Evolutionary conservation across 177 flowering plant genomes (phyloP), one percentile per base, ranked within the genome.

Genomic region (Vitis hybrid): DNA sequence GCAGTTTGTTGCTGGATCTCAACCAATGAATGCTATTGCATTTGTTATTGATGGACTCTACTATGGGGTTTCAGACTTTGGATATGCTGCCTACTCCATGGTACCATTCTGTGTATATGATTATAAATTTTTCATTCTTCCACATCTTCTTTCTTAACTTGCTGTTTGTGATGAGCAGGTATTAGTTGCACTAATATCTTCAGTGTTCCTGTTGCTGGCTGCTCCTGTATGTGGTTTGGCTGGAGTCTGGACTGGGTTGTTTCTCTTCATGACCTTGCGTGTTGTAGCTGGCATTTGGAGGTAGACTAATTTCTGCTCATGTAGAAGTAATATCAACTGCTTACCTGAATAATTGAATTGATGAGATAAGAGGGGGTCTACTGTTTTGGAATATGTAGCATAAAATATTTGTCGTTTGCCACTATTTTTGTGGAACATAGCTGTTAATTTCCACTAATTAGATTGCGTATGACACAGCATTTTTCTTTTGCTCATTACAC

Each of bases 1-100:
- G 77, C 83, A 95, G 99, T 93, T 91, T 87, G 99, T 95, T 78
- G 97, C 95, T 73, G 98, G 90, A 72, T 86, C 97, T 69, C 99
- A 95, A 74, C 98, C 98, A 63, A 70, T 95, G 70, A 95, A 93
- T 82, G 99, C 99, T 50, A 68, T 95, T 62, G 99, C 99, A 21
- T 95, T 95, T 83, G 97, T 95, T 72, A 62, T 93, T 78, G 99
- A 95, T 78, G 99, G 99, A 63, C 90, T 95, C 32, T 95, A 95
- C 68, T 95, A 95, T 78, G 99, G 99, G 52, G 94, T 89, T 78
- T 93, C 99, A 55, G 99, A 95, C 81, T 95, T 89, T 71, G 86
- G 79, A 71, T 93, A 82, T 87, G 98, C 99, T 66, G 93, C 99
- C 57, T 90, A 88, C 80, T 93, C 99, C 46, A 93, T 90, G 98